These are phyloP conservation scores for Phytopythium aichiense DNA, from an alignment of 352 stramenopile species.

Conservation along the genomic window DNA sequence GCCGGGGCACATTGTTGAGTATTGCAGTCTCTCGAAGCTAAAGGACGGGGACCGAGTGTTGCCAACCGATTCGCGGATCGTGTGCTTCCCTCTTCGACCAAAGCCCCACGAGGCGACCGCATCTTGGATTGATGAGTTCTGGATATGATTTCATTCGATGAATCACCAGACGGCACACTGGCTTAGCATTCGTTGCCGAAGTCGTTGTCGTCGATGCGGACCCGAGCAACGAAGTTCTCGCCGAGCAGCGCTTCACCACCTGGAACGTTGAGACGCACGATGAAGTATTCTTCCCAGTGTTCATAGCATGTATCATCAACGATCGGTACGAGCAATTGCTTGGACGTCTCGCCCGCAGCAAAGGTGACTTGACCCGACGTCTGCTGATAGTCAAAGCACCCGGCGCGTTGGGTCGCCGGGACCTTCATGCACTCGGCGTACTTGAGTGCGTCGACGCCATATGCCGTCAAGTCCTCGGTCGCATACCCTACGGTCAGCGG, in stretches of 20 bases:
- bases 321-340: slow-evolving; percentile 88
- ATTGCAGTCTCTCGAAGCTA: slow-evolving; percentile 33
- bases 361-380: slow-evolving; percentile 88
- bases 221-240: slow-evolving; percentile 82
- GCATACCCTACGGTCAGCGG: slow-evolving; percentile 66
- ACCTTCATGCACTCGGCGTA: slow-evolving; percentile 57
- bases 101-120: slow-evolving; percentile 62
- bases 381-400: slow-evolving; percentile 77
- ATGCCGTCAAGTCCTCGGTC: slow-evolving; percentile 69
- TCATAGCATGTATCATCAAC: slow-evolving; percentile 94
- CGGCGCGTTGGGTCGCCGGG: slow-evolving; percentile 46
- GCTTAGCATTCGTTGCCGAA: slow-evolving; percentile 41
- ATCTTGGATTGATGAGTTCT: slow-evolving; percentile 47
- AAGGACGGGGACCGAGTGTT: slow-evolving; percentile 1
- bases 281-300: slow-evolving; percentile 83
- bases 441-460: slow-evolving; percentile 47
- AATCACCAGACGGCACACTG: background rate
- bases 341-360: slow-evolving; percentile 72
- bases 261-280: slow-evolving; percentile 90
- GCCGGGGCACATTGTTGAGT: slow-evolving; percentile 66
- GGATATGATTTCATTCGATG: slow-evolving; percentile 9
- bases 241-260: slow-evolving; percentile 87
- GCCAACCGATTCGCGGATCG: slow-evolving; percentile 36
- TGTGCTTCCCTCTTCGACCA: slow-evolving; percentile 77
- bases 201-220: slow-evolving; percentile 94